phyloP scores from a whole-genome alignment of 2,329 filamentous ascomycete genomes.

The Stachybotrys chartarum region DNA sequence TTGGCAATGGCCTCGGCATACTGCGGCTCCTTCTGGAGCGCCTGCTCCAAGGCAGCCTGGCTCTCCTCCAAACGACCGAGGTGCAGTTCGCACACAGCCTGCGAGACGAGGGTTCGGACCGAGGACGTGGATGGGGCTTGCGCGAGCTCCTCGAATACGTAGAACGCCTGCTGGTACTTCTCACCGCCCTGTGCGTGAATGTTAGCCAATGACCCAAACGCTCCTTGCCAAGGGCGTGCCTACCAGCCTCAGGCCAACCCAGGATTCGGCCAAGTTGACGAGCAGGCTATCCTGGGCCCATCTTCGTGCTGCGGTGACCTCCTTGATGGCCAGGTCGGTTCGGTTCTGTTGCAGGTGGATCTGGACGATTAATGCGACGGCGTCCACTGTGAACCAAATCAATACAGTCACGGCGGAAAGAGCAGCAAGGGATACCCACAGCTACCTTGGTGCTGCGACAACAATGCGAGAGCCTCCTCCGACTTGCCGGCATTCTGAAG shows the following conservation, averaged over 20 bases:
- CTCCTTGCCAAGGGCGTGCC: conserved; percentile 4
- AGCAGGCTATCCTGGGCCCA: conserved; percentile 94
- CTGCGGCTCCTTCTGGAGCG: conserved; percentile 63
- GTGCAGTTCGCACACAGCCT: conserved; percentile 87
- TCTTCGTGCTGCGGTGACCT: conserved; percentile 76
- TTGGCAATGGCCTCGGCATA: conserved; percentile 77
- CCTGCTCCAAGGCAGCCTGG: conserved; percentile 76
- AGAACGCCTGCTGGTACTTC: conserved; percentile 93
- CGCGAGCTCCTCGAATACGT: conserved; percentile 94
- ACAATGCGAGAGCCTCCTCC: conserved; percentile 76
- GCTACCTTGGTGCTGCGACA: conserved; percentile 79
- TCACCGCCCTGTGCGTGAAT: conserved; percentile 66
- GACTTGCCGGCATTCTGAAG: conserved; percentile 71
- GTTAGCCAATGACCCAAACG: background rate
- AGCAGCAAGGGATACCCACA: conserved; percentile 45
- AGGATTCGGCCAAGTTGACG: conserved; percentile 91
- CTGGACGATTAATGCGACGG: conserved; percentile 82
- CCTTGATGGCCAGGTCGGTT: conserved; percentile 82
- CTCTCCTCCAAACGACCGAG: conserved; percentile 84
- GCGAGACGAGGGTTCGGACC: conserved; percentile 68
- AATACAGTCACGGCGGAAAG: conserved; percentile 8
- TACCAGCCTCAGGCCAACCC: conserved; percentile 85
- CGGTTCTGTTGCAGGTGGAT: conserved; percentile 90
- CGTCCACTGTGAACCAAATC: conserved; percentile 50
- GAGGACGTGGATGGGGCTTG: conserved; percentile 77